A percentile compares a stretch with the other conserved stretches of the same genome.
Evolutionary conservation across 352 stramenopile species (phyloP).

Genomic region (Peronospora farinosa): DNA sequence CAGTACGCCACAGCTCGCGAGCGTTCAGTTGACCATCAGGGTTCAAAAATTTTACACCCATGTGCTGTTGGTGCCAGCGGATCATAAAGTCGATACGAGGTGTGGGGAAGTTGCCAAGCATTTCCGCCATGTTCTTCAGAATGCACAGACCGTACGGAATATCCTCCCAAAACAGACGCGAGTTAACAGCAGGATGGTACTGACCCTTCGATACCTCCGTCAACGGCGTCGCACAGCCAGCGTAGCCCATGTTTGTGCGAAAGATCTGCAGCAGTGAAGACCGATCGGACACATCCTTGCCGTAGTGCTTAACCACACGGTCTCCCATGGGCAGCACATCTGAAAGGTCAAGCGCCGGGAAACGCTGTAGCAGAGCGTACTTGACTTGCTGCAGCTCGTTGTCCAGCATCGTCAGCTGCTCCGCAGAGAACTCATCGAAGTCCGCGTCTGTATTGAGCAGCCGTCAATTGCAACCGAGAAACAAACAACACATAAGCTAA

Average conservation of each 20-base stretch:
- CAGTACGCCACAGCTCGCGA: constrained; percentile 82
- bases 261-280: constrained; percentile 89
- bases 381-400: constrained; percentile 92
- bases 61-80: constrained; percentile 89
- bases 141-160: constrained; percentile 90
- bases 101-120: constrained; percentile 89
- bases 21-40: constrained; percentile 86
- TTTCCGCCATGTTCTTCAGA: constrained; percentile 91
- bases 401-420: constrained; percentile 89
- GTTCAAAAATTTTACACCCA: constrained; percentile 84
- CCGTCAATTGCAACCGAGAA: constrained; percentile 6
- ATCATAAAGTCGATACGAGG: constrained; percentile 92
- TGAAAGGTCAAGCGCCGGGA: constrained; percentile 86
- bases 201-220: constrained; percentile 64
- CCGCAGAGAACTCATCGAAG: constrained; percentile 89
- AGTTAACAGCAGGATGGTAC: constrained; percentile 82
- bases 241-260: constrained; percentile 87
- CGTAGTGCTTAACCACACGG: constrained; percentile 89
- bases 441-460: constrained; percentile 60
- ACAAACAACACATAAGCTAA: background rate
- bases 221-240: constrained; percentile 84
- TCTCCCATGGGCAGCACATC: constrained; percentile 88
- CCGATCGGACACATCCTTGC: constrained; percentile 82
- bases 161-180: constrained; percentile 89
- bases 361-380: constrained; percentile 82